phyloP scores from a whole-genome alignment of 768 basidiomycete species.

The Dacryopinax spathularia region DNA sequence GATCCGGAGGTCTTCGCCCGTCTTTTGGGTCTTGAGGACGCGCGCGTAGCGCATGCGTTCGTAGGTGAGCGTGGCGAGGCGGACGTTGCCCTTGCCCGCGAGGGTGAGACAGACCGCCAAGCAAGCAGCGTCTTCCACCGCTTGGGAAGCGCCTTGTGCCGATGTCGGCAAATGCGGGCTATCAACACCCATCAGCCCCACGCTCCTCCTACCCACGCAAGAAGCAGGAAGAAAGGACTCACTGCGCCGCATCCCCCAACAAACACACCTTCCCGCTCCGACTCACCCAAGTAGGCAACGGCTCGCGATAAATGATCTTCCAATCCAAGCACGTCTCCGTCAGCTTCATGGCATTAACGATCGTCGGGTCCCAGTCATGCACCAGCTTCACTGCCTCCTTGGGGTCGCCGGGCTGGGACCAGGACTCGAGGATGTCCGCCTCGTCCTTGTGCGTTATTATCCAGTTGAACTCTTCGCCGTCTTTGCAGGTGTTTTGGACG shows the following conservation, averaged over 20 bases:
- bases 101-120: slow-evolving; percentile 10
- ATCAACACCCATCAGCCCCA: neutral
- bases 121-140: slow-evolving; percentile 6
- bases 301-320: slow-evolving; percentile 11
- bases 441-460: slow-evolving; percentile 9
- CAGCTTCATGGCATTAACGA: slow-evolving; percentile 9
- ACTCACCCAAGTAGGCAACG: slow-evolving; percentile 10
- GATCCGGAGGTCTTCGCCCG: slow-evolving; percentile 6
- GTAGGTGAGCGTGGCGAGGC: slow-evolving; percentile 8
- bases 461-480: slow-evolving; percentile 8
- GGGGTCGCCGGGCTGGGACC: slow-evolving; percentile 7
- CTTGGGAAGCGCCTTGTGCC: slow-evolving; percentile 7
- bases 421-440: slow-evolving; percentile 9
- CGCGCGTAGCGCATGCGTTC: slow-evolving; percentile 9
- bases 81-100: neutral
- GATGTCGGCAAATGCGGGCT: slow-evolving; percentile 5
- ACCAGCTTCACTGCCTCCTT: slow-evolving; percentile 6
- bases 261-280: slow-evolving; percentile 7
- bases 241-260: neutral
- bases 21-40: slow-evolving; percentile 12
- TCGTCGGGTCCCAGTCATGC: slow-evolving; percentile 9
- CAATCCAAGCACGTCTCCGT: slow-evolving; percentile 10
- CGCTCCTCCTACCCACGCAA: too few relatives aligned
- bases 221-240: neutral
- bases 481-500: slow-evolving; percentile 8